Evolutionary conservation across 371 early-diverging fungal species (phyloP), one percentile per base, ranked within the genome.

Genomic region (Actinomortierella ambigua): DNA sequence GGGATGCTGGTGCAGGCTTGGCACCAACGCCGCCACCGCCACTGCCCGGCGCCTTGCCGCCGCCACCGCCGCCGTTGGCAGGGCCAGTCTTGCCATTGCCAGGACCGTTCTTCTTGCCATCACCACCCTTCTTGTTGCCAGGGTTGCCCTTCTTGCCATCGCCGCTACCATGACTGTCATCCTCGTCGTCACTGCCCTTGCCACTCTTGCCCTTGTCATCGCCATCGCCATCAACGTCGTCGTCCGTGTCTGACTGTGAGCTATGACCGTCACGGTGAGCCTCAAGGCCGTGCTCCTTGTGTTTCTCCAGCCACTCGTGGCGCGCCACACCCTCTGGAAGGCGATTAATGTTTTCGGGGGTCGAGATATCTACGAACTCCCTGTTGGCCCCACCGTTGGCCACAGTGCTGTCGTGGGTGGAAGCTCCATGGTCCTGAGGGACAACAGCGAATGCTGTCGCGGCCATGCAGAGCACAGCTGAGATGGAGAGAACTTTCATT

Each of bases 401-500:
- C 48, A 24, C 20, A 18, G 46, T 49, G 48, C 28, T 24, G n/a
- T 53, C 34, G 26, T 60, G 26, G 7, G 34, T 11, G 34, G 34
- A 34, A 34, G 7, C 34, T 11, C 7, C 34, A 4, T 34, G 34
- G 7, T 34, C 34, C 7, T 6, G 4, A 11, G 34, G 34, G 34
- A 34, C 22, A 26, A 55, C 67, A 57, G 55, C 63, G 52, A 8
- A 63, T 49, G 50, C 57, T 22, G 57, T 20, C 15, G 50, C 40
- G 2, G 50, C 57, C 23, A 57, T 39, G 57, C 57, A 57, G 8
- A 57, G 50, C 17, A 50, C 50, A 20, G 60, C 57, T 9, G 75
- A 67, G 42, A 58, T 26, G 13, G 63, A 24, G 13, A 27, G 43
- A 55, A 75, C 29, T 48, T 63, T 75, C 75, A 75, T 67, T 20